phyloP scores from a whole-genome alignment of 2,329 filamentous ascomycete species.

The Botrytis elliptica region DNA sequence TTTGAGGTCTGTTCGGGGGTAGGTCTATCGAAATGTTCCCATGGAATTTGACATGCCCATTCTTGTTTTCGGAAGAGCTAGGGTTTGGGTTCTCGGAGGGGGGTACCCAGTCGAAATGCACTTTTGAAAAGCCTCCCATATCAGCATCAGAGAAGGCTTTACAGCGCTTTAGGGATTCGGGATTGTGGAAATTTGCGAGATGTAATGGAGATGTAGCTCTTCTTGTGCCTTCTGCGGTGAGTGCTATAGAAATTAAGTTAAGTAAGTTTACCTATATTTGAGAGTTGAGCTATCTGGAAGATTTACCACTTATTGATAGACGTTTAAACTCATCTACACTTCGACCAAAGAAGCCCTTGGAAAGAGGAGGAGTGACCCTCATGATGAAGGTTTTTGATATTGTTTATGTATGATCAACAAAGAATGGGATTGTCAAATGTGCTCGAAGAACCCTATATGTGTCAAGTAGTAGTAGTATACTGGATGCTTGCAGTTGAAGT shows the following conservation, averaged over 20 bases:
- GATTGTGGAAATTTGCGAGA: constrained; percentile 61
- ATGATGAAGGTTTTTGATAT: constrained; percentile 40
- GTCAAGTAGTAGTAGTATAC: neutral
- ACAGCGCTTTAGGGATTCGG: constrained; percentile 50
- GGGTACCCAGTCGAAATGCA: constrained; percentile 57
- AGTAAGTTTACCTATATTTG: constrained; percentile 25
- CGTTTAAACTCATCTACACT: constrained; percentile 61
- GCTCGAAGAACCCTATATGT: neutral
- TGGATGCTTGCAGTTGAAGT: neutral
- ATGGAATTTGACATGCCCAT: constrained; percentile 75
- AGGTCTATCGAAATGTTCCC: constrained; percentile 85
- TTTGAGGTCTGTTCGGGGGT: constrained; percentile 68
- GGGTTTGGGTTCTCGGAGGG: constrained; percentile 27
- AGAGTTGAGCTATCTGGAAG: neutral
- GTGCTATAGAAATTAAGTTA: constrained; percentile 47
- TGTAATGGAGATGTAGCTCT: constrained; percentile 61
- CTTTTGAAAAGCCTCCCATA: constrained; percentile 81
- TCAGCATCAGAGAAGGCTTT: constrained; percentile 85
- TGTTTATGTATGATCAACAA: neutral
- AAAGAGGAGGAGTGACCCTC: constrained; percentile 47
- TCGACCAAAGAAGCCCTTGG: constrained; percentile 56
- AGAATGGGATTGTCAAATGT: neutral
- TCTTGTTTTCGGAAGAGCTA: constrained; percentile 37
- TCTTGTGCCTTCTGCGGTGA: constrained; percentile 68
- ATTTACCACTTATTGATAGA: constrained; percentile 54